Conservation (phyloP, 805 yeast species). For the Cephaloascus albidus region DNA sequence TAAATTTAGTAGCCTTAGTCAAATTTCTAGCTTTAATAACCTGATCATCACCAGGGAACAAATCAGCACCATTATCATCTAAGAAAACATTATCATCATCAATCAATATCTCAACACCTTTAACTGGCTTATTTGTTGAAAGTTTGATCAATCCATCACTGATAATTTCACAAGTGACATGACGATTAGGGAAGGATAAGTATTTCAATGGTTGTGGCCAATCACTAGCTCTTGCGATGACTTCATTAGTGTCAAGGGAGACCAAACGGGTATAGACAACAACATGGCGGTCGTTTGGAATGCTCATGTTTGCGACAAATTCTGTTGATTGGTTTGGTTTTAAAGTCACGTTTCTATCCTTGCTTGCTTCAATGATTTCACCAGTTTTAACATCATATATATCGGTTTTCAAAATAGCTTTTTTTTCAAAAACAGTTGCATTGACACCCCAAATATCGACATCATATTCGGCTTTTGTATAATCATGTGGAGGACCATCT, state of each 20-base stretch:
- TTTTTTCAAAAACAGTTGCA: slow-evolving; percentile 10
- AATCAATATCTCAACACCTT: slow-evolving; percentile 28
- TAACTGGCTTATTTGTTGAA: slow-evolving; percentile 26
- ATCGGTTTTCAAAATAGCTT: slow-evolving; percentile 15
- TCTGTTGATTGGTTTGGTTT: slow-evolving; percentile 2
- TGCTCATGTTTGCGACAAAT: background rate
- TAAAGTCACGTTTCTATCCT: slow-evolving; percentile 1
- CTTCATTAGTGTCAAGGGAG: slow-evolving; percentile 4
- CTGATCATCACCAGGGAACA: slow-evolving; percentile 4
- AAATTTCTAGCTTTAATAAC: slow-evolving; percentile 1
- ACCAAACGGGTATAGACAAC: slow-evolving; percentile 1
- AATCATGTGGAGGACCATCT: slow-evolving; percentile 14
- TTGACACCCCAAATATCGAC: slow-evolving; percentile 35
- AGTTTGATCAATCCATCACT: slow-evolving; percentile 8
- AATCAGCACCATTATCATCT: slow-evolving; percentile 5
- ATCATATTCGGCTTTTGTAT: slow-evolving; percentile 11
- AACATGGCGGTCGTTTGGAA: background rate
- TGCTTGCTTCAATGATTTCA: slow-evolving; percentile 7
- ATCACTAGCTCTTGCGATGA: slow-evolving; percentile 24
- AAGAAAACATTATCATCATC: slow-evolving; percentile 7
- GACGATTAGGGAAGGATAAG: slow-evolving; percentile 18
- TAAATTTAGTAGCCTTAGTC: background rate
- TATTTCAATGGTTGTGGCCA: slow-evolving; percentile 45
- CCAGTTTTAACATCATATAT: slow-evolving; percentile 23
- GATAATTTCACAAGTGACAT: slow-evolving; percentile 10